Base-by-base conservation (phyloP, 208 protist species). In the Acanthamoeba lugdunensis region DNA sequence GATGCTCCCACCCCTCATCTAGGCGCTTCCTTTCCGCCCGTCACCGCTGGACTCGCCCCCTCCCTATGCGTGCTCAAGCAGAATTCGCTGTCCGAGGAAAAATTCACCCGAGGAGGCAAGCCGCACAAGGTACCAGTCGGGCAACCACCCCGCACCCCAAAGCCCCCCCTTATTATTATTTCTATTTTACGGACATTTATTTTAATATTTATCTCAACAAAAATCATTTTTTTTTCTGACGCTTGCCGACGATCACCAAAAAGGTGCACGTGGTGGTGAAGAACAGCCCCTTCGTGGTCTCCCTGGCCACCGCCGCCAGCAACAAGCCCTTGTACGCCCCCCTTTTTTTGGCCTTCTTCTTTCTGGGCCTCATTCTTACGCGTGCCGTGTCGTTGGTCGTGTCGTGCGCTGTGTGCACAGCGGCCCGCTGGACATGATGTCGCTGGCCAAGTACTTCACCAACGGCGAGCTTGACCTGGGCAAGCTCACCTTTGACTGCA, bases 281-380 rank as follows among this genome's bases (percentile, higher is more conserved):
- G 67, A 92, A 92, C 63, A 92, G 87, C 63, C 87, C 87, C 37
- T 92, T 92, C 50, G 87, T 92, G 18, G 65, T 92, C 18, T 69
- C 63, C 18, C 63, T 92, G 14, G 11, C 21, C 61, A 81, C 73
- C 14, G 25, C 25, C 18, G 33, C 30, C 41, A 52, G 18, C 18
- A 81, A 81, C 73, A 41, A 81, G 73, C 73, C 73, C 41, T 81
- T 81, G 73, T 81, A 81, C 73, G 30, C 25, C n/a, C n/a, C 8
- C 14, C n/a, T 71, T 71, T 28, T 41, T 41, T 41, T 41, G 37
- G 37, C 37, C 37, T 41, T 41, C 37, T 41, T 41, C 37, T 41
- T 41, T 41, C 37, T 41, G 37, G 37, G 37, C 2, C n/a, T 71
- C n/a, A 18, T 30, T 30, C n/a, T 71, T 23, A 2, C 13, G 65